Percentiles rank a stretch among this genome's conserved stretches.
phyloP scores from a whole-genome alignment of 192 early-diverging fungal species.

The Linnemannia exigua region DNA sequence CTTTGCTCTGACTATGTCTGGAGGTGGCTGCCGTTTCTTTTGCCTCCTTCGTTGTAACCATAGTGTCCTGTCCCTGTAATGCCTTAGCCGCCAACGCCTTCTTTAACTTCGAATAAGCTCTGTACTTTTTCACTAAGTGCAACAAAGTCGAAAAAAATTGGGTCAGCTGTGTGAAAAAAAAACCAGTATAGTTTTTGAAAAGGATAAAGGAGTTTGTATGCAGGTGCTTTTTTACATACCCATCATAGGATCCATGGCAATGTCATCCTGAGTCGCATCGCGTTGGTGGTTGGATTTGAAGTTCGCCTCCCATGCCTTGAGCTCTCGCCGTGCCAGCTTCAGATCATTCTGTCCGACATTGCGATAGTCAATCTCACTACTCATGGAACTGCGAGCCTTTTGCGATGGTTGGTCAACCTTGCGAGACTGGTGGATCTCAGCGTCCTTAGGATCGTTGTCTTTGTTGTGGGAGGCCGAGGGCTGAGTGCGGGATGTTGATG shows the following conservation, averaged over 20 bases:
- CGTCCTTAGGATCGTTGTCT: constrained; percentile 1
- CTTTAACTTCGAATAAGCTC: constrained; percentile 36
- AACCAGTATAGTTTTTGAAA: no score
- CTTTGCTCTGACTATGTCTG: neutral
- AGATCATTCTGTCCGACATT: constrained; percentile 22
- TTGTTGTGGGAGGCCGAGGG: neutral
- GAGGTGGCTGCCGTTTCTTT: neutral
- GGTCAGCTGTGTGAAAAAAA: neutral
- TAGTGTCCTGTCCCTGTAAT: neutral
- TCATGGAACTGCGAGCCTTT: neutral
- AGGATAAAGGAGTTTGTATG: no score
- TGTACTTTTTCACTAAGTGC: constrained; percentile 34
- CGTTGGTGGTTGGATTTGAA: constrained; percentile 33
- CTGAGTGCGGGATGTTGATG: neutral
- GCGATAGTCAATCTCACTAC: neutral
- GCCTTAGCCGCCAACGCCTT: constrained; percentile 22
- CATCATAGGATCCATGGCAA: constrained; percentile 34
- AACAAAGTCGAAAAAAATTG: neutral
- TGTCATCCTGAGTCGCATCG: constrained; percentile 47
- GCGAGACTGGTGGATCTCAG: neutral
- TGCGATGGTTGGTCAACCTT: neutral
- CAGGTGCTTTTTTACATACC: no score
- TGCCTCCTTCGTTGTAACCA: neutral
- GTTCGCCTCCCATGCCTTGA: constrained; percentile 42
- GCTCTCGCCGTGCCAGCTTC: constrained; percentile 31